phyloP scores from a whole-genome alignment of 306 rosid genomes.

The Pterocarpus macrocarpus region DNA sequence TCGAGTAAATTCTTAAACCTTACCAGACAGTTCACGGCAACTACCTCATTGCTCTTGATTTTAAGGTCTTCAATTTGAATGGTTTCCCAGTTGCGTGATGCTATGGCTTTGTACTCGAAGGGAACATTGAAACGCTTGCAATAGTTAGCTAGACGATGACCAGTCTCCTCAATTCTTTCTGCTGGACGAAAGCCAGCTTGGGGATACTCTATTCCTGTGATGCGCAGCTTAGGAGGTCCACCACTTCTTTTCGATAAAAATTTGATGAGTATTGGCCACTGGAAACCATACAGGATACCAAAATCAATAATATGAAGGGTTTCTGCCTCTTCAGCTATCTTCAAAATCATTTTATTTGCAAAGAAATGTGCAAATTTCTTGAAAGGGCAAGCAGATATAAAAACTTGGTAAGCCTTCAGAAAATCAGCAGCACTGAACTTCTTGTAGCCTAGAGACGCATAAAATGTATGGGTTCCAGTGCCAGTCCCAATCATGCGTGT shows the following conservation, averaged over 20 bases:
- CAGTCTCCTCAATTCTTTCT: conserved; percentile 78
- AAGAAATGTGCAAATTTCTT: conserved; percentile 64
- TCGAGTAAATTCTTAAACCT: conserved; percentile 72
- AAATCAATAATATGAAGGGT: conserved; percentile 81
- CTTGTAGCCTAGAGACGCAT: conserved; percentile 55
- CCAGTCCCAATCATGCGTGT: conserved; percentile 77
- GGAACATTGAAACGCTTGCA: conserved; percentile 79
- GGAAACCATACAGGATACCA: conserved; percentile 88
- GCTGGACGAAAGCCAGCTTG: conserved; percentile 87
- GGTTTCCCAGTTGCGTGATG: conserved; percentile 78
- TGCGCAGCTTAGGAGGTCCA: conserved; percentile 82
- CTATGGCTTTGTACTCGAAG: conserved; percentile 72
- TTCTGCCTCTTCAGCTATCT: conserved; percentile 63
- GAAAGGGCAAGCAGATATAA: conserved; percentile 69
- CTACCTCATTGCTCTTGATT: conserved; percentile 60
- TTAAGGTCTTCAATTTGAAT: conserved; percentile 69
- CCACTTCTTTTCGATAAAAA: conserved; percentile 65
- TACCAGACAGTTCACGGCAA: conserved; percentile 65
- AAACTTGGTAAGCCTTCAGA: conserved; percentile 67
- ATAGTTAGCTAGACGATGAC: conserved; percentile 74
- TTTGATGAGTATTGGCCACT: conserved; percentile 88
- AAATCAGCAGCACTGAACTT: conserved; percentile 60
- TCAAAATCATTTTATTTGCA: conserved; percentile 62
- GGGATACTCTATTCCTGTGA: conserved; percentile 87
- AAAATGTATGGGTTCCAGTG: conserved; percentile 64